Percentiles rank a stretch among this genome's conserved stretches.
Conservation (phyloP, 2,329 filamentous ascomycete species). For the Thelonectria discophora region DNA sequence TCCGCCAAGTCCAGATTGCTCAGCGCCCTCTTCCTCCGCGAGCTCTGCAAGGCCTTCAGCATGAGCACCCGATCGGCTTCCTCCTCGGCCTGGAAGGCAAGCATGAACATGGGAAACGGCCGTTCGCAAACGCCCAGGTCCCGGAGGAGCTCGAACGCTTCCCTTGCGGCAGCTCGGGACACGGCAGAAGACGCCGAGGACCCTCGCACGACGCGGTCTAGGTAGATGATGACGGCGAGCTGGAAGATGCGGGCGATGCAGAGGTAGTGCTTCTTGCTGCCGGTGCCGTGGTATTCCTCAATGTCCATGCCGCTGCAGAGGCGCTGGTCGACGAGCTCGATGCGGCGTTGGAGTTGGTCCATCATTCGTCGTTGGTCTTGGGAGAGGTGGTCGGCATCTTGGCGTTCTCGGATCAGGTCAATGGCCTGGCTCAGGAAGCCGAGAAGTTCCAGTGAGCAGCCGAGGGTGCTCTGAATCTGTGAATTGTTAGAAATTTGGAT, state of each 20-base stretch:
- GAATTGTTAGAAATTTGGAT: neutral
- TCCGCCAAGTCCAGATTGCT: slow-evolving; percentile 10
- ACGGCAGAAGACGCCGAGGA: neutral
- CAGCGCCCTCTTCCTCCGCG: neutral
- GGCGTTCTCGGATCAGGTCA: neutral
- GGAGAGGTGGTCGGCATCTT: neutral
- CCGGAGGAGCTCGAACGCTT: slow-evolving; percentile 2
- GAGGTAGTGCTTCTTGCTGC: slow-evolving; percentile 7
- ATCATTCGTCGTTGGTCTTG: neutral
- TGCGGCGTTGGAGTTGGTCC: slow-evolving; percentile 4
- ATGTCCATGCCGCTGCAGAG: slow-evolving; percentile 6
- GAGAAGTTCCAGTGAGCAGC: slow-evolving; percentile 13
- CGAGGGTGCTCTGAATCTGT: slow-evolving; percentile 17
- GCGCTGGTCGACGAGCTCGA: slow-evolving; percentile 8
- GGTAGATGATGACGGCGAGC: slow-evolving; percentile 12
- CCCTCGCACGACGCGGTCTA: slow-evolving; percentile 13
- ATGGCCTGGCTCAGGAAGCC: slow-evolving; percentile 7
- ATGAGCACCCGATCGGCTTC: slow-evolving; percentile 8
- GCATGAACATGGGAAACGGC: slow-evolving; percentile 17
- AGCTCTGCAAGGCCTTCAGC: neutral
- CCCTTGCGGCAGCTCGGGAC: slow-evolving; percentile 8
- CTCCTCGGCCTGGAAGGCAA: slow-evolving; percentile 10
- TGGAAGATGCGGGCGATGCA: slow-evolving; percentile 9
- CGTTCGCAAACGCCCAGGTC: slow-evolving; percentile 12
- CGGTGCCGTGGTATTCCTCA: slow-evolving; percentile 2